Conservation (phyloP, 1,139 yeast genomes). For the Scheffersomyces cryptocercus region DNA sequence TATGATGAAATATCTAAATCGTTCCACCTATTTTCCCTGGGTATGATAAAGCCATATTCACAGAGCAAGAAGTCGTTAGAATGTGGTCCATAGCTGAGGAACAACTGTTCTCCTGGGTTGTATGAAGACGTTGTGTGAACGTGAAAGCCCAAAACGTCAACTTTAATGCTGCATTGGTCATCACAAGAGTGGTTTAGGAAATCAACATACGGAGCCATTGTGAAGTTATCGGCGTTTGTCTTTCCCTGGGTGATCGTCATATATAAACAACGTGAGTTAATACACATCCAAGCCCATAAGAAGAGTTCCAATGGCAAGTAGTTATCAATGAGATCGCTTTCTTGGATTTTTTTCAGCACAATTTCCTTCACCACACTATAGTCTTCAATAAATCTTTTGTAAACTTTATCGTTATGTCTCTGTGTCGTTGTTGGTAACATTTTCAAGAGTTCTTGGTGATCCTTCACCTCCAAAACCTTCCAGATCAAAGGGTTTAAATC, state of each 20-base stretch:
- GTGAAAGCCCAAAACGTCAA: constrained; percentile 51
- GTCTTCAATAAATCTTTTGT: constrained; percentile 40
- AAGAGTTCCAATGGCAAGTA: constrained; percentile 26
- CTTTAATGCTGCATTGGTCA: constrained; percentile 53
- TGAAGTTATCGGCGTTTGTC: constrained; percentile 62
- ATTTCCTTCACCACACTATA: constrained; percentile 25
- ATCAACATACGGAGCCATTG: constrained; percentile 91
- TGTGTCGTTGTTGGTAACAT: constrained; percentile 42
- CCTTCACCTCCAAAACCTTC: constrained; percentile 33
- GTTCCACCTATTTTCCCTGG: constrained; percentile 61
- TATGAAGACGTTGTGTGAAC: constrained; percentile 44
- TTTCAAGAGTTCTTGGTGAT: constrained; percentile 26
- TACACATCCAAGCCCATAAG: constrained; percentile 79
- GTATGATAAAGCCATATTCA: constrained; percentile 81
- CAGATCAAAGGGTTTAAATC: constrained; percentile 52
- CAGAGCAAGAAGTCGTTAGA: constrained; percentile 75
- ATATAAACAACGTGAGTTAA: constrained; percentile 88
- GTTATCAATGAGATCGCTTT: constrained; percentile 3
- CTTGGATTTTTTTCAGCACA: constrained; percentile 14
- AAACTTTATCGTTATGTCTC: constrained; percentile 36
- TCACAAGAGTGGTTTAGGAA: constrained; percentile 73
- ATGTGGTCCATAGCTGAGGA: constrained; percentile 84
- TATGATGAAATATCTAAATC: constrained; percentile 60
- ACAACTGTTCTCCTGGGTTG: constrained; percentile 56
- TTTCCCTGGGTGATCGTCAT: constrained; percentile 62